phyloP scores from a whole-genome alignment of 2,329 filamentous ascomycete species.

The Leptoxyphium fumago region DNA sequence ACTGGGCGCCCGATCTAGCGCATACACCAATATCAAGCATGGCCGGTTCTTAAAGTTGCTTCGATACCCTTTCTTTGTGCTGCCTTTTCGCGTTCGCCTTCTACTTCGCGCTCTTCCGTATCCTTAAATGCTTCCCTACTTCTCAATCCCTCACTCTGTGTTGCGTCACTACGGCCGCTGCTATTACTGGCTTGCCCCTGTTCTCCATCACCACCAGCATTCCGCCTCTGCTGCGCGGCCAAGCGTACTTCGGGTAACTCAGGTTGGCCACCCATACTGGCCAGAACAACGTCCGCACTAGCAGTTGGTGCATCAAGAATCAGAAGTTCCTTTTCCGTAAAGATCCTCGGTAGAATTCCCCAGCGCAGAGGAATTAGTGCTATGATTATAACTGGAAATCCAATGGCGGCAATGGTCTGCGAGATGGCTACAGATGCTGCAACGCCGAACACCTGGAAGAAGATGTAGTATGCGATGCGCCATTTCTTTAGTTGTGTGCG shows the following conservation, averaged over 20 bases:
- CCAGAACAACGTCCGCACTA: slow-evolving; percentile 38
- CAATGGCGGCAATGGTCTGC: slow-evolving; percentile 45
- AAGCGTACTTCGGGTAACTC: slow-evolving; percentile 21
- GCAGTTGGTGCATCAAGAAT: slow-evolving; percentile 41
- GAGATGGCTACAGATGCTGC: slow-evolving; percentile 42
- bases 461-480: slow-evolving; percentile 36
- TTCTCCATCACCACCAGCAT: slow-evolving; percentile 9
- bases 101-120: slow-evolving; percentile 10
- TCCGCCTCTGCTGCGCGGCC: slow-evolving; percentile 11
- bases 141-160: slow-evolving; percentile 7
- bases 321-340: slow-evolving; percentile 32
- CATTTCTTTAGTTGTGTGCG: slow-evolving; percentile 29
- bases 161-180: slow-evolving; percentile 4
- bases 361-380: slow-evolving; percentile 40
- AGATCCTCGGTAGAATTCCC: slow-evolving; percentile 36
- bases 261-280: slow-evolving; percentile 36
- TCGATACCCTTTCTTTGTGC: slow-evolving; percentile 5
- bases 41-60: slow-evolving; percentile 12
- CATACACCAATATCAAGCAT: slow-evolving; percentile 3
- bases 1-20: too few relatives aligned
- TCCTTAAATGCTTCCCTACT: slow-evolving; percentile 11
- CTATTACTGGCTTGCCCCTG: slow-evolving; percentile 7
- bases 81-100: slow-evolving; percentile 4
- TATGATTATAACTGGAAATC: slow-evolving; percentile 44
- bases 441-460: slow-evolving; percentile 37